Evolutionary conservation across 176 grass and related monocot species (phyloP).

Genomic region (Microstegium vimineum): DNA sequence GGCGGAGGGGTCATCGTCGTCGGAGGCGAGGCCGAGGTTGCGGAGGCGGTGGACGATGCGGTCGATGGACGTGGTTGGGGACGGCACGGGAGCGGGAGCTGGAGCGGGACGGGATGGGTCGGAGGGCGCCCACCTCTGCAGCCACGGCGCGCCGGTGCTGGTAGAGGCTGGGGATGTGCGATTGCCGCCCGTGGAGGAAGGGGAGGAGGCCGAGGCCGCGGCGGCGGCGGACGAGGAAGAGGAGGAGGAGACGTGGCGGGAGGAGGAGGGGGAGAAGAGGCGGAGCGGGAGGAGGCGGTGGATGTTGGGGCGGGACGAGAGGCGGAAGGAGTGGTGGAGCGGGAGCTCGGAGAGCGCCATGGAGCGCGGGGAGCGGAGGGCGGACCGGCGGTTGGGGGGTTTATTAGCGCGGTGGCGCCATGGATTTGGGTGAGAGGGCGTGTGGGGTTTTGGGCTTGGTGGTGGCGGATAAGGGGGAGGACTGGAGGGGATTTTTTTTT

Average conservation of each 20-base stretch:
- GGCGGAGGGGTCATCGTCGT: conserved; percentile 56
- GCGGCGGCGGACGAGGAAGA: not conserved
- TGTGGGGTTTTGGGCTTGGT: conserved; percentile 12
- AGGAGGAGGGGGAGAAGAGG: conserved; percentile 36
- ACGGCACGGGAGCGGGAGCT: conserved; percentile 11
- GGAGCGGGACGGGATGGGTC: conserved; percentile 33
- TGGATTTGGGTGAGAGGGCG: conserved; percentile 10
- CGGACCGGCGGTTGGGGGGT: not conserved
- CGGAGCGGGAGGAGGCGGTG: conserved; percentile 26
- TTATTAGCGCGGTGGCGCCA: conserved; percentile 46
- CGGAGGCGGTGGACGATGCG: conserved; percentile 92
- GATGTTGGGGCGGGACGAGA: conserved; percentile 40
- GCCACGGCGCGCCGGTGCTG: conserved; percentile 50
- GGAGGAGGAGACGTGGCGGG: not conserved
- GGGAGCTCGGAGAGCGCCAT: conserved; percentile 84
- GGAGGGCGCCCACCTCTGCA: conserved; percentile 58
- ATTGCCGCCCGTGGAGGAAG: conserved; percentile 27
- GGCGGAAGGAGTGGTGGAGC: conserved; percentile 55
- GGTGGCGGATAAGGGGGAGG: conserved; percentile 14
- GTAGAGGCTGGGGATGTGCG: conserved; percentile 7
- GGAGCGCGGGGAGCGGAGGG: not conserved
- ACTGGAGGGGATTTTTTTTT: not conserved
- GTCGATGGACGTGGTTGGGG: conserved; percentile 60
- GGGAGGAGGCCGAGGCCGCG: conserved; percentile 9
- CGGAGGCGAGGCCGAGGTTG: conserved; percentile 63